A percentile compares a stretch with the other conserved stretches of the same genome.
Conservation (phyloP, 768 basidiomycete species). For the Russula abietina region DNA sequence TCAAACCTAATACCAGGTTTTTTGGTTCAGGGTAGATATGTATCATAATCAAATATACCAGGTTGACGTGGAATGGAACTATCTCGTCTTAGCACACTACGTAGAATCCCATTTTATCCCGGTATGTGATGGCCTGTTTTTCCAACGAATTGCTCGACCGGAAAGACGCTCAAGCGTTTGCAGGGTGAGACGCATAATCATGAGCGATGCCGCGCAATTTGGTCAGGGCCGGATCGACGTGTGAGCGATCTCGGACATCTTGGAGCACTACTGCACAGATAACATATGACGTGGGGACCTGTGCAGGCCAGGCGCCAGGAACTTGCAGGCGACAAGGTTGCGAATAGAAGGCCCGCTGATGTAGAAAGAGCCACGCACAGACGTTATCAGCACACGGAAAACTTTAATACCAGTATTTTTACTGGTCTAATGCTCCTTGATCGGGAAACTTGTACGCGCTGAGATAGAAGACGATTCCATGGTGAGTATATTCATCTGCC, state of each 20-base stretch:
- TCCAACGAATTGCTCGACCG: not conserved
- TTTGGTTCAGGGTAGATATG: not conserved
- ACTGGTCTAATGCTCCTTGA: not conserved
- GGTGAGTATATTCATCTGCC: not conserved
- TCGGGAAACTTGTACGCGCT: not conserved
- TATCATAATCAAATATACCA: constrained; percentile 13
- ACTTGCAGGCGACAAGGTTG: not conserved
- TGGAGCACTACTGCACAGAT: not conserved
- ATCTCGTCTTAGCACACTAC: constrained; percentile 1
- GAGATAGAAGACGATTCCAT: not conserved
- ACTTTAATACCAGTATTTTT: not conserved
- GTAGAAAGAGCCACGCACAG: not conserved
- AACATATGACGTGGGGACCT: not conserved
- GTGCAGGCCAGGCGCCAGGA: not conserved
- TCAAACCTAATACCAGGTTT: constrained; percentile 1
- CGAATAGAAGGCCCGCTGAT: not conserved
- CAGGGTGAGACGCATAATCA: constrained; percentile 5
- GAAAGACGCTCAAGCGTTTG: not conserved
- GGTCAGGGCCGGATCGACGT: not conserved
- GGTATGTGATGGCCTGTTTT: not conserved
- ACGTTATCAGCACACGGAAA: not conserved
- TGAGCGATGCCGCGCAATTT: not conserved
- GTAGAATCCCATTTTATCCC: not conserved
- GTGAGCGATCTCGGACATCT: not conserved
- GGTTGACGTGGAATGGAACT: not conserved